These are phyloP conservation scores for Lasiodiplodia citricola DNA, from an alignment of 2,329 filamentous ascomycete species.

Conservation along the genomic window DNA sequence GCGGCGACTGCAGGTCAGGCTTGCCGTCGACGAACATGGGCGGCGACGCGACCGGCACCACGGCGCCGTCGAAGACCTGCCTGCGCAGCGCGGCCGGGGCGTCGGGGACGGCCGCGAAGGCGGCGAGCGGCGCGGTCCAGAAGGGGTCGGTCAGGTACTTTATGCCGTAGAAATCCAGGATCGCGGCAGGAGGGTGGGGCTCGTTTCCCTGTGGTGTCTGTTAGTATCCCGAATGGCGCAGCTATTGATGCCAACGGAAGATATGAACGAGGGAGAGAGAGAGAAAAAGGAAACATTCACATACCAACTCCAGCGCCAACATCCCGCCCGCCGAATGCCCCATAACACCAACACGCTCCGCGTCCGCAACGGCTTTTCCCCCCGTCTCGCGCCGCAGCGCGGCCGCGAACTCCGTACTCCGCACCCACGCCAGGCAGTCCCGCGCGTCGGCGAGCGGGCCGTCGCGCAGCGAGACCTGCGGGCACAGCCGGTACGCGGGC, in stretches of 20 bases:
- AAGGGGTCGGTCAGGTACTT: conserved; percentile 42
- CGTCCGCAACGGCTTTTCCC: conserved; percentile 33
- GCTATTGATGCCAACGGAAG: no score
- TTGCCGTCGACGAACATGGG: background rate
- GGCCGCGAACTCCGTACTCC: conserved; percentile 36
- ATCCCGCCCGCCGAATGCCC: conserved; percentile 47
- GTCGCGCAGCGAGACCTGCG: conserved; percentile 39
- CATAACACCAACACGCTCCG: conserved; percentile 39
- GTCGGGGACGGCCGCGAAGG: conserved; percentile 27
- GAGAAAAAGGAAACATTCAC: conserved; percentile 33
- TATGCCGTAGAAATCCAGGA: conserved; percentile 49
- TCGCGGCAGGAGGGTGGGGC: conserved; percentile 34
- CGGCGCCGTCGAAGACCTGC: conserved; percentile 40
- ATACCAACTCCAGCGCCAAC: conserved; percentile 53
- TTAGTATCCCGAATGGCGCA: background rate
- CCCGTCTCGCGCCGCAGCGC: conserved; percentile 28
- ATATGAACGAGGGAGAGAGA: no score
- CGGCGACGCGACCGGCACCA: conserved; percentile 37
- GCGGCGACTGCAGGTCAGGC: background rate
- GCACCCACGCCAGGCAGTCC: conserved; percentile 45
- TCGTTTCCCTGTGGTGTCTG: background rate
- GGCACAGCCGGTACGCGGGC: conserved; percentile 39
- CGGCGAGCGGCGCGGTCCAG: conserved; percentile 44
- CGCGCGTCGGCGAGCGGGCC: conserved; percentile 43
- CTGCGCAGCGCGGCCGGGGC: conserved; percentile 39